phyloP scores from a whole-genome alignment of 2,329 filamentous ascomycete genomes.

The Aspergillus tanneri region DNA sequence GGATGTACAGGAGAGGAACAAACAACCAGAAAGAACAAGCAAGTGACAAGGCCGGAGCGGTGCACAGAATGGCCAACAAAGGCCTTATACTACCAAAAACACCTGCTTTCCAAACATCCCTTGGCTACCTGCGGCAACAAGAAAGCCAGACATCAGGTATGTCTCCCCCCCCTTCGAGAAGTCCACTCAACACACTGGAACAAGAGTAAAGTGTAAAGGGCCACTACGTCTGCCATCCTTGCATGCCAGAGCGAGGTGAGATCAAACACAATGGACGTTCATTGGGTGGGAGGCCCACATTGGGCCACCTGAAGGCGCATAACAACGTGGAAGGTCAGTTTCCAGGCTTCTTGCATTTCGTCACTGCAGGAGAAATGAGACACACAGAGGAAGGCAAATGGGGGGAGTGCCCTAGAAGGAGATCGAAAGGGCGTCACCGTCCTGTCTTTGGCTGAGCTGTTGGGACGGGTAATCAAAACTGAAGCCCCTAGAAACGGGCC shows the following conservation, averaged over 20 bases:
- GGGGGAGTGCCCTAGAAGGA: conserved; percentile 16
- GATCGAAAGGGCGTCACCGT: conserved; percentile 22
- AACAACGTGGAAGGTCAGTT: conserved; percentile 35
- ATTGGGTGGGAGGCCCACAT: conserved; percentile 29
- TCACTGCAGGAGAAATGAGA: conserved; percentile 36
- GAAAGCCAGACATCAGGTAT: conserved; percentile 21
- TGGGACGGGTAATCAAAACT: conserved; percentile 29
- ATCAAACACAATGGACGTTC: conserved; percentile 15
- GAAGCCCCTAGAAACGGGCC: conserved; percentile 24
- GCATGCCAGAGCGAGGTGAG: conserved; percentile 38
- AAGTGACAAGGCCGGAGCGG: background rate
- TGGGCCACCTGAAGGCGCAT: conserved; percentile 27
- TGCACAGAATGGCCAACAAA: conserved; percentile 12
- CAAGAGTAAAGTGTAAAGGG: conserved; percentile 23
- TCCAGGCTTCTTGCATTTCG: conserved; percentile 24
- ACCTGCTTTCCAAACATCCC: conserved; percentile 26
- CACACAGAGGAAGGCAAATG: conserved; percentile 26
- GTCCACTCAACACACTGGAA: conserved; percentile 28
- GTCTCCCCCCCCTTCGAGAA: conserved; percentile 30
- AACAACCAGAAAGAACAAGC: background rate
- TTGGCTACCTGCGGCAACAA: conserved; percentile 27
- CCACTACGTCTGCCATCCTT: conserved; percentile 33
- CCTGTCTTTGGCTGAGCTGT: conserved; percentile 16
- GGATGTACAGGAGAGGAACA: background rate
- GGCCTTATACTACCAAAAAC: conserved; percentile 31